phyloP scores from a whole-genome alignment of 208 protist genomes.

The Porcisia deanei region DNA sequence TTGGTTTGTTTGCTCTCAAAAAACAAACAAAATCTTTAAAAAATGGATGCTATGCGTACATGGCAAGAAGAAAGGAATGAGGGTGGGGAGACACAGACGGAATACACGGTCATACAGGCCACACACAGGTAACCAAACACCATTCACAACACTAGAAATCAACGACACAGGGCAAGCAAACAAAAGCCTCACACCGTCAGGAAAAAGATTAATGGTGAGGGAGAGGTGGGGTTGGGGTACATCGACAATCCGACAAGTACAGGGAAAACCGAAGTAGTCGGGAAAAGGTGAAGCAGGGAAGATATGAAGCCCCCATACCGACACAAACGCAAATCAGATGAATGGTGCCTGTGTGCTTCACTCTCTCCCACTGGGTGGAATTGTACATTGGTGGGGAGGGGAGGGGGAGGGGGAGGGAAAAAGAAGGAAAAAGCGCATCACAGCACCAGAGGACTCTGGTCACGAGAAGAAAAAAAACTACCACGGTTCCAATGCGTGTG shows the following conservation, averaged over 20 bases:
- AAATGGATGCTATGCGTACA: slow-evolving; percentile 14
- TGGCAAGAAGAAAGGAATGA: background rate
- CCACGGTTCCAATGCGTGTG: background rate
- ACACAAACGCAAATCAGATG: background rate
- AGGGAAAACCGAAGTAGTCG: too few species aligned
- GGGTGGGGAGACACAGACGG: background rate
- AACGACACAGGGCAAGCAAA: background rate
- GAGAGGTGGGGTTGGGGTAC: too few species aligned
- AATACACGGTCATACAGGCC: background rate
- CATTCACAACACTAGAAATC: background rate
- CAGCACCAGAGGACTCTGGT: background rate
- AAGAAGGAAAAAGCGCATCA: background rate
- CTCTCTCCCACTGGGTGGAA: background rate
- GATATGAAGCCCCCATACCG: background rate
- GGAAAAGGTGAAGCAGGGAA: too few species aligned
- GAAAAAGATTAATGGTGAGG: too few species aligned
- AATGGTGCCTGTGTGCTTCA: background rate
- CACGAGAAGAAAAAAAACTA: background rate
- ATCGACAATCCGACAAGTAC: too few species aligned
- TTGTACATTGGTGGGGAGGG: background rate
- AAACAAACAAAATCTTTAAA: too few species aligned
- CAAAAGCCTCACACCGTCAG: too few species aligned
- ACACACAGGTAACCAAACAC: background rate
- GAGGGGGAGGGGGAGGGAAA: background rate
- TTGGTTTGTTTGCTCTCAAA: background rate